Conservation (phyloP, 768 basidiomycete genomes). For the Naganishia vishniacii region DNA sequence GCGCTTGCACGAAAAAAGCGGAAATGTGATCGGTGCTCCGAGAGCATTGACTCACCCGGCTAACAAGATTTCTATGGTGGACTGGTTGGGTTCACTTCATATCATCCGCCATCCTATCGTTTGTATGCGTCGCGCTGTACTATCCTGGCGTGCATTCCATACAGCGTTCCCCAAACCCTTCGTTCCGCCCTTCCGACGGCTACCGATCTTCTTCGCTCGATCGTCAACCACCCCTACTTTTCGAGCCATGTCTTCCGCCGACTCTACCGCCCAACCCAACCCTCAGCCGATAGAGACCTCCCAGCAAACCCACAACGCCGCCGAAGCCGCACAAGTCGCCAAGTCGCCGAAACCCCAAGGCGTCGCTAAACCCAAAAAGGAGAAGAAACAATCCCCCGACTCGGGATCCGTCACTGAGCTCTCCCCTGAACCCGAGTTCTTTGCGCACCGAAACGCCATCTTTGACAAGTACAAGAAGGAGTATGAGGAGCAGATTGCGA, state of each 20-base stretch:
- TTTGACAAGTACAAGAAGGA: conserved; percentile 81
- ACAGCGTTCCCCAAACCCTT: no score
- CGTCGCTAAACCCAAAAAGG: conserved; percentile 28
- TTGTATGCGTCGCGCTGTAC: no score
- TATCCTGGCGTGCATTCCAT: no score
- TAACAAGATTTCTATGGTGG: no score
- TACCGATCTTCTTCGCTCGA: no score
- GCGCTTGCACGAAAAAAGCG: no score
- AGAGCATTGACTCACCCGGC: no score
- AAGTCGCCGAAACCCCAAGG: conserved; percentile 5
- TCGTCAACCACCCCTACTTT: no score
- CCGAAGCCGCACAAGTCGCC: conserved; percentile 8
- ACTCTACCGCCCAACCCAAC: conserved; percentile 11
- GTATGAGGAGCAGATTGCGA: conserved; percentile 69
- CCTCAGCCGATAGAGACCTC: conserved; percentile 17
- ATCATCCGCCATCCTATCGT: no score
- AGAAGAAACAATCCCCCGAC: conserved; percentile 29
- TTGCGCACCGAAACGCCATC: conserved; percentile 81
- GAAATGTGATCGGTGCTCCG: no score
- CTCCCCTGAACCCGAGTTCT: conserved; percentile 70
- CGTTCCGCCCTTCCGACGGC: no score
- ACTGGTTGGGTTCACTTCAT: no score
- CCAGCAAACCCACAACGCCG: conserved; percentile 10
- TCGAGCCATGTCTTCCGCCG: conserved; percentile 18
- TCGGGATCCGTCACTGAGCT: conserved; percentile 25